Conservation (phyloP, 2,329 filamentous ascomycete species). For the Penicillium sp. region DNA sequence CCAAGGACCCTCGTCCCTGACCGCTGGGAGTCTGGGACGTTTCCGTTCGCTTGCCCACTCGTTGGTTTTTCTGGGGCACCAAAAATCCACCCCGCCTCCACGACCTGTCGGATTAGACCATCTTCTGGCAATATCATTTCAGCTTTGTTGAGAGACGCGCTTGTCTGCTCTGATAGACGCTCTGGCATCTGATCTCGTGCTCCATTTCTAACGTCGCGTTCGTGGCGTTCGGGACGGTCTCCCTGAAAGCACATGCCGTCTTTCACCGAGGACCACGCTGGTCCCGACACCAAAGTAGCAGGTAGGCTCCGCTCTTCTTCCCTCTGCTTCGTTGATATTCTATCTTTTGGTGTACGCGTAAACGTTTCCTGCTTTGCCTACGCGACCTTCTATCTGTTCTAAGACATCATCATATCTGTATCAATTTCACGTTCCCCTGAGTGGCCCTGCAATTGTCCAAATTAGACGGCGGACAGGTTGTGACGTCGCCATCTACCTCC, state of each 20-base stretch:
- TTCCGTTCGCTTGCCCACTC: conserved; percentile 30
- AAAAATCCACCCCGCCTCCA: conserved; percentile 27
- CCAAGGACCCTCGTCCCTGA: conserved; percentile 11
- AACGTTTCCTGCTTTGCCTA: conserved; percentile 21
- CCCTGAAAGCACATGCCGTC: conserved; percentile 37
- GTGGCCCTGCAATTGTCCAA: conserved; percentile 14
- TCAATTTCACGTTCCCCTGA: conserved; percentile 17
- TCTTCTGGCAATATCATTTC: conserved; percentile 8
- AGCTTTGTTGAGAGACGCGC: neutral
- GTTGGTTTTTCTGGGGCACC: conserved; percentile 23
- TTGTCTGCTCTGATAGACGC: neutral
- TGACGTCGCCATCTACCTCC: conserved; percentile 18
- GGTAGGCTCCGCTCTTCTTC: conserved; percentile 34
- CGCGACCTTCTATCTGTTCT: conserved; percentile 15
- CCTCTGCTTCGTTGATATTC: conserved; percentile 13
- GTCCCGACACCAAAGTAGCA: conserved; percentile 34
- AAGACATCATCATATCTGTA: conserved; percentile 16
- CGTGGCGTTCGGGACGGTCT: conserved; percentile 10
- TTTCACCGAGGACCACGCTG: conserved; percentile 35
- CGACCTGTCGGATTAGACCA: conserved; percentile 9
- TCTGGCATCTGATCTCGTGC: conserved; percentile 20
- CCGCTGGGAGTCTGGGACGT: conserved; percentile 18
- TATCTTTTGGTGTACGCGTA: conserved; percentile 17
- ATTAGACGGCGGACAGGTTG: neutral
- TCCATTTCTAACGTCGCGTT: conserved; percentile 7